These are phyloP conservation scores for Byssoonygena ceratinophila DNA, from an alignment of 2,329 filamentous ascomycete species.

Conservation along the genomic window DNA sequence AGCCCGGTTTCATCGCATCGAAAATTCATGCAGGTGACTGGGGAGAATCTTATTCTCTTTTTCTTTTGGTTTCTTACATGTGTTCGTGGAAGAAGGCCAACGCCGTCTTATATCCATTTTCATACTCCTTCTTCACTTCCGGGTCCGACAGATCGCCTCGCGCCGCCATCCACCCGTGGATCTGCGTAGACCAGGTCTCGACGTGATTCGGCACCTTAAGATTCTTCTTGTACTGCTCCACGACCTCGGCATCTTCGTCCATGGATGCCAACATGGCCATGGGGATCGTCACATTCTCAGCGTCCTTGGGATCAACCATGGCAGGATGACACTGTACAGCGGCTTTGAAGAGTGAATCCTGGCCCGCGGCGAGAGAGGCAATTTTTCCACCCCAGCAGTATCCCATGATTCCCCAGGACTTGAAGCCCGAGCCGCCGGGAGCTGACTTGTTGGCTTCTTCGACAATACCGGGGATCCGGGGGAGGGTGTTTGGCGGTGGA, in stretches of 20 bases:
- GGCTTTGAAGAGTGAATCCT: constrained; percentile 43
- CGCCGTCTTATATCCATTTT: constrained; percentile 25
- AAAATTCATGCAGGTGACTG: background rate
- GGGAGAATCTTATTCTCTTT: background rate
- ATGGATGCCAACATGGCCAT: constrained; percentile 44
- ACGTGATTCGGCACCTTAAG: constrained; percentile 23
- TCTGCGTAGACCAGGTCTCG: constrained; percentile 26
- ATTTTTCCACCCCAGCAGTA: constrained; percentile 47
- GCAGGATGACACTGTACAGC: constrained; percentile 45
- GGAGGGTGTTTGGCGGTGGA: constrained; percentile 47
- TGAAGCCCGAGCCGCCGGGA: constrained; percentile 31
- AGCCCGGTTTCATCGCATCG: too few relatives aligned
- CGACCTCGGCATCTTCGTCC: constrained; percentile 42
- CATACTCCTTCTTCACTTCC: constrained; percentile 25
- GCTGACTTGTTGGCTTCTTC: constrained; percentile 43
- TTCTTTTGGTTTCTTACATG: constrained; percentile 17
- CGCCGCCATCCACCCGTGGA: constrained; percentile 30
- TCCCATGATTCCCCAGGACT: constrained; percentile 50
- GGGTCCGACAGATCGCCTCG: constrained; percentile 23
- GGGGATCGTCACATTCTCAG: constrained; percentile 43
- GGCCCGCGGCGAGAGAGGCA: constrained; percentile 40
- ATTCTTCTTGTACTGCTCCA: constrained; percentile 23
- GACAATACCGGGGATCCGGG: constrained; percentile 46
- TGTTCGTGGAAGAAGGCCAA: constrained; percentile 24
- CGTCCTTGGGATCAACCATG: constrained; percentile 47